Evolutionary conservation across 2,329 filamentous ascomycete species (phyloP).

Genomic region (Aureobasidium namibiae): DNA sequence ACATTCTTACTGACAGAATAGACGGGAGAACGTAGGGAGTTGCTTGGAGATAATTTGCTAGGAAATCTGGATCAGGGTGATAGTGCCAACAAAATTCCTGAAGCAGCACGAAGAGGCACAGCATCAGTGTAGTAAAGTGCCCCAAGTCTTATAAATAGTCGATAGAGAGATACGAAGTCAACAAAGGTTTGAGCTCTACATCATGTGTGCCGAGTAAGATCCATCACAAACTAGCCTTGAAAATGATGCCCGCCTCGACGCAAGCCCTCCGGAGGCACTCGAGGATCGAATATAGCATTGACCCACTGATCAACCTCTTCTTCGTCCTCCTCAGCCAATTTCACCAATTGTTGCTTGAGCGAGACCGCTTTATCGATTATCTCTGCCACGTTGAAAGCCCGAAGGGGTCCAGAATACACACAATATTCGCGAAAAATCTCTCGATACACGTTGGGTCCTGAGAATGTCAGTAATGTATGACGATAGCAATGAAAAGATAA

Average conservation of each 20-base stretch:
- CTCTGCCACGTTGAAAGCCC: conserved; percentile 24
- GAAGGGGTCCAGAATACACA: conserved; percentile 15
- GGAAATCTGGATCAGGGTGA: background rate
- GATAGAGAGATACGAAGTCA: background rate
- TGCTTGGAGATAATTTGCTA: background rate
- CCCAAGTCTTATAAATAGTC: too few species aligned
- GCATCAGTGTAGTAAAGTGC: too few species aligned
- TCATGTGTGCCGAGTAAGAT: background rate
- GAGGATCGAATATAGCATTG: conserved; percentile 20
- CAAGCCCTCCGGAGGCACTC: background rate
- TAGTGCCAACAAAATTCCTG: background rate
- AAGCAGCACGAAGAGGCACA: background rate
- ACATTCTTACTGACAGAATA: background rate
- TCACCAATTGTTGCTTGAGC: conserved; percentile 16
- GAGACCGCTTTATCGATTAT: conserved; percentile 23
- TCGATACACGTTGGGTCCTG: conserved; percentile 18
- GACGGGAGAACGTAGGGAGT: background rate
- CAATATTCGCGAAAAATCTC: conserved; percentile 22
- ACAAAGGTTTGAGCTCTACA: background rate
- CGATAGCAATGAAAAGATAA: background rate
- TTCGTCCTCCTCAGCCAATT: conserved; percentile 2
- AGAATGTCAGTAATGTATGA: background rate
- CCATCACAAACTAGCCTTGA: background rate
- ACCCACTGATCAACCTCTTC: conserved; percentile 22
- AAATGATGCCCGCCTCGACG: background rate